Conservation (phyloP, 352 stramenopile species). For the Blastocystis sp. region DNA sequence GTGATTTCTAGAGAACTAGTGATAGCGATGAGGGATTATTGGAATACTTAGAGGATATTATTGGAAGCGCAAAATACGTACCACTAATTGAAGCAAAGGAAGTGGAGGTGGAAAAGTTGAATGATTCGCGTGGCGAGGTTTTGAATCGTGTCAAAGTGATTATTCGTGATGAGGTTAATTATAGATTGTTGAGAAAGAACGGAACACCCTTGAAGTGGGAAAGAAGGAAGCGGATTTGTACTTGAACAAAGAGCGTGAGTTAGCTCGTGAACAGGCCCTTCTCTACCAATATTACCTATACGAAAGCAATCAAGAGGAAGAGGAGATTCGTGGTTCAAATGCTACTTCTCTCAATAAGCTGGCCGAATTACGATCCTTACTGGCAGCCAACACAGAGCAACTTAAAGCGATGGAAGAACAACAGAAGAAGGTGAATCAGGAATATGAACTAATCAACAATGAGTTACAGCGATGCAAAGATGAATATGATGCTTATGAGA, state of each 20-base stretch:
- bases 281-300: slow-evolving; percentile 89
- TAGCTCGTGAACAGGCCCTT: slow-evolving; percentile 91
- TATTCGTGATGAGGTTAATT: neutral
- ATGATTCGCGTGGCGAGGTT: slow-evolving; percentile 85
- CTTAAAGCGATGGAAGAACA: slow-evolving; percentile 77
- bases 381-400: slow-evolving; percentile 75
- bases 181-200: slow-evolving; percentile 88
- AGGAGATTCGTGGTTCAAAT: slow-evolving; percentile 75
- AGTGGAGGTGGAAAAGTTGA: slow-evolving; percentile 88
- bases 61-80: slow-evolving; percentile 95
- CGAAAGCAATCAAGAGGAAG: slow-evolving; percentile 76
- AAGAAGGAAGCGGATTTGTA: slow-evolving; percentile 90
- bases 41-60: slow-evolving; percentile 99
- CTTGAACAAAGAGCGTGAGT: slow-evolving; percentile 88
- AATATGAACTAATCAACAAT: slow-evolving; percentile 76
- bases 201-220: slow-evolving; percentile 86
- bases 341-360: slow-evolving; percentile 74
- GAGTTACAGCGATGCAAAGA: slow-evolving; percentile 86
- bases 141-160: slow-evolving; percentile 92
- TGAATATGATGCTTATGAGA: slow-evolving; percentile 89
- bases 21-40: slow-evolving; percentile 93
- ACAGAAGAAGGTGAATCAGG: slow-evolving; percentile 76
- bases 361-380: slow-evolving; percentile 74
- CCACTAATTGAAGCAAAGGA: slow-evolving; percentile 86
- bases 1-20: slow-evolving; percentile 65